Percentiles rank a stretch among this genome's conserved stretches.
These are phyloP conservation scores for Arthrobotrys entomopaga DNA, from an alignment of 2,329 filamentous ascomycete species.

Conservation along the genomic window DNA sequence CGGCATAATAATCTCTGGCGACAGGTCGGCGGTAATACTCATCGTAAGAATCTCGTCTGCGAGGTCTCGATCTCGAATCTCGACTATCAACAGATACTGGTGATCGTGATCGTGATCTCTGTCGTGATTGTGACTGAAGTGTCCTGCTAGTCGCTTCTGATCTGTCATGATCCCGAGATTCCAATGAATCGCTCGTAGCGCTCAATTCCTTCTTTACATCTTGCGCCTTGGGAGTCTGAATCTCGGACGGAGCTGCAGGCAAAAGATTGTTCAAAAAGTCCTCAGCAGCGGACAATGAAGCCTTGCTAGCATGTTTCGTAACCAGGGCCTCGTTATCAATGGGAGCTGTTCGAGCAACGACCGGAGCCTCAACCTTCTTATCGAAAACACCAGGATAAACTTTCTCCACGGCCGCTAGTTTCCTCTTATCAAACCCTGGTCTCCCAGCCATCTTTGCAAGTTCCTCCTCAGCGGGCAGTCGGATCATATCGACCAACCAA, in stretches of 20 bases:
- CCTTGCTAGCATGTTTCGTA: constrained; percentile 45
- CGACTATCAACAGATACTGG: constrained; percentile 39
- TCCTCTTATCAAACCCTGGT: constrained; percentile 69
- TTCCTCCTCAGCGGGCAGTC: constrained; percentile 67
- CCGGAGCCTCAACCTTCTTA: constrained; percentile 32
- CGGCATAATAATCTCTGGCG: constrained; percentile 23
- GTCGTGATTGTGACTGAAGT: constrained; percentile 22
- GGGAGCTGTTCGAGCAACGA: constrained; percentile 22
- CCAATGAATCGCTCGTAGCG: neutral
- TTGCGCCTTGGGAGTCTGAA: neutral
- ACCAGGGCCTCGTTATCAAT: neutral
- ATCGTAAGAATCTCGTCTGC: constrained; percentile 25
- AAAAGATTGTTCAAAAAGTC: constrained; percentile 51
- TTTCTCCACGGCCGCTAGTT: constrained; percentile 66
- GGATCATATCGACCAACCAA: constrained; percentile 72
- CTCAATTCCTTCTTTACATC: constrained; percentile 17
- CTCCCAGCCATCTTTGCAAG: constrained; percentile 66
- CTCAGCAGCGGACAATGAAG: constrained; percentile 52
- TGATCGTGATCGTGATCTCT: constrained; percentile 29
- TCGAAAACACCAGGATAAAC: constrained; percentile 65
- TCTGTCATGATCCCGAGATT: constrained; percentile 25
- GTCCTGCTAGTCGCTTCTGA: constrained; percentile 38
- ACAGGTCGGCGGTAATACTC: constrained; percentile 38
- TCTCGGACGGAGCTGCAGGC: neutral
- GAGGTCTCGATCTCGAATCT: constrained; percentile 32